Evolutionary conservation across 1,284 basidiomycete genomes (phyloP).

Genomic region (Cutaneotrichosporon sp.): DNA sequence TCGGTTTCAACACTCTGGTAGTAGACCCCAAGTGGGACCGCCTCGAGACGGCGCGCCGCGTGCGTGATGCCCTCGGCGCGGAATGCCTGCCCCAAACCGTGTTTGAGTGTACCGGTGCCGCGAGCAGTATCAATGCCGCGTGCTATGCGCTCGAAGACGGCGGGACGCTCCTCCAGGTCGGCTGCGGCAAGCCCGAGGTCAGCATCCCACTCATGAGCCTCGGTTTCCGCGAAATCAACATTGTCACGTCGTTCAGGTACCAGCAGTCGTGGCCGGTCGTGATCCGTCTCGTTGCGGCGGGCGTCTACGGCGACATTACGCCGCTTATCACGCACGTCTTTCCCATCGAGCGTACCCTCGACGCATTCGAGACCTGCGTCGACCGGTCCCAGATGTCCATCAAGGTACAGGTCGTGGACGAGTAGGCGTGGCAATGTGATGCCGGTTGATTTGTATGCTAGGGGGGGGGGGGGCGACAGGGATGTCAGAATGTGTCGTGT

Average conservation of each 20-base stretch:
- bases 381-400: constrained; percentile 39
- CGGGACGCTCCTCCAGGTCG: constrained; percentile 26
- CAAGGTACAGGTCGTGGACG: constrained; percentile 47
- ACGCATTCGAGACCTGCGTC: constrained; percentile 46
- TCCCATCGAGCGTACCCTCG: constrained; percentile 43
- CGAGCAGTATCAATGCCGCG: constrained; percentile 36
- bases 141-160: constrained; percentile 32
- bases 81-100: constrained; percentile 27
- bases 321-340: constrained; percentile 45
- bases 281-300: constrained; percentile 40
- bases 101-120: constrained; percentile 47
- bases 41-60: constrained; percentile 21
- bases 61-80: constrained; percentile 23
- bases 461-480: neutral
- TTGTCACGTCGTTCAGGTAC: constrained; percentile 43
- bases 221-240: constrained; percentile 31
- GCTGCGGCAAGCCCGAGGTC: constrained; percentile 27
- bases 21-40: constrained; percentile 26
- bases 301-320: constrained; percentile 45
- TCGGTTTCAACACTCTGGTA: constrained; percentile 39
- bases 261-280: constrained; percentile 43
- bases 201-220: constrained; percentile 32
- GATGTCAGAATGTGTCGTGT: neutral
- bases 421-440: neutral
- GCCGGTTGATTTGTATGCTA: no score